Evolutionary conservation across 371 early-diverging fungal species (phyloP), one percentile per base, ranked within the genome.

Genomic region (Mortierella sp.): DNA sequence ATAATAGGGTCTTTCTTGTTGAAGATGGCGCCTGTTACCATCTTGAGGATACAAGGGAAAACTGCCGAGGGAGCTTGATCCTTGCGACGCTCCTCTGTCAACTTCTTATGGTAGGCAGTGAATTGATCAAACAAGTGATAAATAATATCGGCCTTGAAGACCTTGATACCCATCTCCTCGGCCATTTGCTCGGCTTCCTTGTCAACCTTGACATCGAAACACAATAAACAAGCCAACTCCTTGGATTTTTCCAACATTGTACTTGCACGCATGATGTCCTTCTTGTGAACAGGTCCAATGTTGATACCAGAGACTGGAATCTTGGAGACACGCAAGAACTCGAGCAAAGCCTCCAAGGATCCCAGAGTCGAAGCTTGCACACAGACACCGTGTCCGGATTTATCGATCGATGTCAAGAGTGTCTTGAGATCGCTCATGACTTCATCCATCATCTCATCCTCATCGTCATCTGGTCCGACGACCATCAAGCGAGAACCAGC

Each of bases 361-460:
- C 99, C 99, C 43, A 99, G 90, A 26, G 99, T 99, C 22, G 98
- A 97, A 4, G 99, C 99, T 84, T 99, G 99, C 18, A 99, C 99
- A 90, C 97, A 97, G 45, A 99, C 99, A 88, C 99, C 99, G 49
- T 90, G 90, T 20, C 96, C 97, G 62, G 93, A 88, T 75, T 93
- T 96, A 78, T 97, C 95, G 66, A 97, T 91, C 43, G 93, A 88
- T 37, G 91, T 88, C 87, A 93, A 86, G 70, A 99, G 86, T 40
- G 88, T 86, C 54, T 88, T 90, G 69, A 97, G 90, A 85, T 97
- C 98, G 54, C 90, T 89, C 97, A 97, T 97, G 37, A 98, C 95
- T 80, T 97, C 97, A 30, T 97, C 97, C 90, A 88, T 94, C 76
- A 97, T 83, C 47, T 97, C 95, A 20, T 98, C 98, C 81, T 97